These are phyloP conservation scores for Endocalyx cinctus DNA, from an alignment of 2,329 filamentous ascomycete genomes.

Conservation along the genomic window DNA sequence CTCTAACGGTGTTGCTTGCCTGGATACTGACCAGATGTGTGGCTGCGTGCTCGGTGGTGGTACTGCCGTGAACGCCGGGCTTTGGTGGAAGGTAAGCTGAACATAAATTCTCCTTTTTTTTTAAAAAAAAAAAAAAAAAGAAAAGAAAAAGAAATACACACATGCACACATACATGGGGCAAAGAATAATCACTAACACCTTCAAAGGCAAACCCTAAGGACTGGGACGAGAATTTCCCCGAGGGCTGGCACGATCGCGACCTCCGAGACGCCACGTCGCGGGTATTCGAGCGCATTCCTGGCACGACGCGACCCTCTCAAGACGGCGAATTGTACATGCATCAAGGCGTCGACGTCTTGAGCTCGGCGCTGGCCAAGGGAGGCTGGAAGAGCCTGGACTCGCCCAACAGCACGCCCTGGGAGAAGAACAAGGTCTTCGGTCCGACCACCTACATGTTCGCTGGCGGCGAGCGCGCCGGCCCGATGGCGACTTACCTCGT, in stretches of 20 bases:
- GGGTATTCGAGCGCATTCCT: conserved; percentile 63
- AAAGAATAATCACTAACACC: conserved; percentile 6
- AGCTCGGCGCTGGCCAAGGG: conserved; percentile 51
- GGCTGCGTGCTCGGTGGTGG: conserved; percentile 68
- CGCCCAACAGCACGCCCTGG: conserved; percentile 51
- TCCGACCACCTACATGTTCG: conserved; percentile 63
- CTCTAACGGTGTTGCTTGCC: conserved; percentile 60
- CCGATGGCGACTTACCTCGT: conserved; percentile 68
- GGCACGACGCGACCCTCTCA: conserved; percentile 62
- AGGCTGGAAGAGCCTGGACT: conserved; percentile 59
- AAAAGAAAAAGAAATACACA: no score
- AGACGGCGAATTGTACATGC: conserved; percentile 61
- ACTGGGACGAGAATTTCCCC: conserved; percentile 72
- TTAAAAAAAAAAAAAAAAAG: no score
- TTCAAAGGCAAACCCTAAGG: conserved; percentile 58
- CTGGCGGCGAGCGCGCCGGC: conserved; percentile 60
- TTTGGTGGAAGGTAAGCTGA: conserved; percentile 56
- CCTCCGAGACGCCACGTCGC: conserved; percentile 51
- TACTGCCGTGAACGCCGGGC: conserved; percentile 61
- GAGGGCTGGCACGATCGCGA: conserved; percentile 64
- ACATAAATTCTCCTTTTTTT: not conserved
- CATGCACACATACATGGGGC: no score
- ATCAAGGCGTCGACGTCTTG: conserved; percentile 60
- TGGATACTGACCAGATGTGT: conserved; percentile 68
- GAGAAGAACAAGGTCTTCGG: conserved; percentile 62